Evolutionary conservation across 2,329 filamentous ascomycete species (phyloP), one percentile per base, ranked within the genome.

Genomic region (Chalara sp.): DNA sequence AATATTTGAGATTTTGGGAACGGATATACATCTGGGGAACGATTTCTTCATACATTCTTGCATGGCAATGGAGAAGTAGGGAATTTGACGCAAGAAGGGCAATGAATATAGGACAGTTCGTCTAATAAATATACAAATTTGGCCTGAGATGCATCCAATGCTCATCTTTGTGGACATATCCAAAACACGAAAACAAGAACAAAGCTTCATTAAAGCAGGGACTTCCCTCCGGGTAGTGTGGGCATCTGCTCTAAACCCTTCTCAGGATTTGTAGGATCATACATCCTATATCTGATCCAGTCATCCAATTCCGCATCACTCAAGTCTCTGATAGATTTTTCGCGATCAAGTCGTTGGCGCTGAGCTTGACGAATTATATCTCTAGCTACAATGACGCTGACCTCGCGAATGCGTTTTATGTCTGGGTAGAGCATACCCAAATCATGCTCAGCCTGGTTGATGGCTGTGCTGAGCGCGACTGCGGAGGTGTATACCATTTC

Each of bases 271-370:
- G 49, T 58, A 28, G 87, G 78, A 53, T 84, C 72, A 84, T 87
- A 91, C 86, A 90, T 90, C 69, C 87, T 85, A 67, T 80, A 80
- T 11, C 72, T 67, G 53, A 90, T 84, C 85, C 85, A 91, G 51
- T 78, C 77, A 50, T 87, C 81, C 6, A 65, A 49, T 13, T 61
- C 50, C 6, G n/a, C 49, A 7, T 72, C 65, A 0, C 61, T 61
- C 0, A 88, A 85, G 35, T 46, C 47, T 6, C 58, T 46, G 35
- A 93, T 89, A 0, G 70, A 75, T 48, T 78, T 63, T 58, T 84
- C 77, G 48, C 81, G 79, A 0, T 84, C 82, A 12, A 91, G 68
- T 0, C 76, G 81, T 52, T 92, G 86, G 48, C 80, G 70, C 1
- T 87, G 72, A 0, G 89, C 86, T 11, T 82, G 76, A 55, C 76